Evolutionary conservation across 108 stramenopile species (phyloP), one percentile per base, ranked within the genome.

Genomic region (Craspedostauros australis): DNA sequence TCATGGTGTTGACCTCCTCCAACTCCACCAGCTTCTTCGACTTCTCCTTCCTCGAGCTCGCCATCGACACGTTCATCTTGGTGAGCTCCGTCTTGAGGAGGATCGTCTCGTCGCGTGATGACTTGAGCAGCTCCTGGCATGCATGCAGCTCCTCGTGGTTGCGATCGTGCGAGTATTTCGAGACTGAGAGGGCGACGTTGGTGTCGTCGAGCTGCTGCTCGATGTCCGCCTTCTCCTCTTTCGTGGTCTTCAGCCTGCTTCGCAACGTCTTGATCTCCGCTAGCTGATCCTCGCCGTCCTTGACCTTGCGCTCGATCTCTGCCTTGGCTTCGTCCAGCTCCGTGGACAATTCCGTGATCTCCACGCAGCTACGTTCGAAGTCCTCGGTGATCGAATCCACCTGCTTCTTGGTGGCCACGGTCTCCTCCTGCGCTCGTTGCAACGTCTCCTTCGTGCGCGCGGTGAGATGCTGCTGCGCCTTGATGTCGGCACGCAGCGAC

Each of bases 201-300:
- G 54, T 43, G 32, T 58, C 50, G 21, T 59, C 62, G 2, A 56
- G 22, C 8, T 51, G 57, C 15, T 49, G 32, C 31, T 76, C 51
- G 0, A 54, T 33, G 38, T 48, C 43, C 19, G 31, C 44, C 12
- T 54, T 62, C 23, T 43, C 32, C 32, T 61, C 66, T 33, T 23
- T 31, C 6, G 68, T 41, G 15, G 56, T 54, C 5, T 22, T 44
- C 9, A 60, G 34, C 9, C 39, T 45, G 25, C 39, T 50, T 27
- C 50, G 30, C 26, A 57, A 38, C 28, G 16, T 32, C 18, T 36
- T 18, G 38, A 50, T 11, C 24, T 76, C 70, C 4, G n/a, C n/a
- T n/a, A n/a, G n/a, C n/a, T 68, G 42, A 3, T 5, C 16, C 12
- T 54, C 39, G 5, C 53, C 38, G 3, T 41, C 20, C 21, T 18